Evolutionary conservation across 352 stramenopile species (phyloP).

Genomic region (Globisporangium uncinulatum): DNA sequence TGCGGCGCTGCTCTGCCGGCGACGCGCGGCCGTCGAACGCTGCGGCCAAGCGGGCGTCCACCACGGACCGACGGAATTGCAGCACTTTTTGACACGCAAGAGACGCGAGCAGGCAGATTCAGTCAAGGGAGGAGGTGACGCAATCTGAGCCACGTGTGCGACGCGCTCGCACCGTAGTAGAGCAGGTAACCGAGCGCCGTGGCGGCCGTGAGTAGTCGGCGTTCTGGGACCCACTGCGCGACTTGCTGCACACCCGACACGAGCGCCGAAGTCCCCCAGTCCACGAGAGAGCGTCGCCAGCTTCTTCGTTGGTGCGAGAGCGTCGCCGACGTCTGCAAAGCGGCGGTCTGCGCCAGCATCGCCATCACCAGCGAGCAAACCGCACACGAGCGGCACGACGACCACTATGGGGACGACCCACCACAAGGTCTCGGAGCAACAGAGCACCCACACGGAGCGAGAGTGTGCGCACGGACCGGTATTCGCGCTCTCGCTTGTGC

Average conservation of each 20-base stretch:
- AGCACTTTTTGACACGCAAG: conserved; percentile 21
- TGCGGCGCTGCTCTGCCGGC: conserved; percentile 11
- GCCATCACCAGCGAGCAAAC: background rate
- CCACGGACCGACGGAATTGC: conserved; percentile 35
- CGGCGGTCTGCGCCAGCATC: background rate
- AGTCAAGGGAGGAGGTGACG: background rate
- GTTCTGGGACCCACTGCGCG: conserved; percentile 33
- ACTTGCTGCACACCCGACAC: conserved; percentile 18
- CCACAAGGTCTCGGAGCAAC: background rate
- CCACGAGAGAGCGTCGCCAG: conserved; percentile 37
- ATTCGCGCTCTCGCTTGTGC: conserved; percentile 39
- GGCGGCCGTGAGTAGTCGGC: conserved; percentile 18
- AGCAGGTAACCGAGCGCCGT: conserved; percentile 32
- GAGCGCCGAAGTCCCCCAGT: conserved; percentile 32
- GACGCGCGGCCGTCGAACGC: conserved; percentile 15
- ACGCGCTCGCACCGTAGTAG: conserved; percentile 32
- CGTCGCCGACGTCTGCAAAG: conserved; percentile 6
- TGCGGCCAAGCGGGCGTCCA: conserved; percentile 24
- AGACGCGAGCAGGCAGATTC: too few species aligned
- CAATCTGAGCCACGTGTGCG: background rate
- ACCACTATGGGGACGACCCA: too few species aligned
- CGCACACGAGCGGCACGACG: too few species aligned
- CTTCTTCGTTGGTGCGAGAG: conserved; percentile 25
- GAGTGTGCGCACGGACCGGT: conserved; percentile 30
- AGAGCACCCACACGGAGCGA: background rate